Base-by-base conservation (phyloP, 306 rosid genomes). In the Cucurbita pepo region DNA sequence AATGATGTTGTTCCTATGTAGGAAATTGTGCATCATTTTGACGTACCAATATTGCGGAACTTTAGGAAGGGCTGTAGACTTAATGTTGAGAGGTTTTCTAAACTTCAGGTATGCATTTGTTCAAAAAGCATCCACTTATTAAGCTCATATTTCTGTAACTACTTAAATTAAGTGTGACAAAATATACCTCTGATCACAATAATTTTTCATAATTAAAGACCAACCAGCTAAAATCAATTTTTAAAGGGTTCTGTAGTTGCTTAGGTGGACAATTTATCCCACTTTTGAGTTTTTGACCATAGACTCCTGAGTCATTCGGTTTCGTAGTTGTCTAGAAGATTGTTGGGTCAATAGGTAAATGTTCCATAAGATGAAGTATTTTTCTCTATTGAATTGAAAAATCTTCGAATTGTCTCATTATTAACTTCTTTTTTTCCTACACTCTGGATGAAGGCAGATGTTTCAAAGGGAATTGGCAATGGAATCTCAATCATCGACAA, bases 361-460 rank as follows among this genome's bases (percentile, higher is more conserved):
- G 12, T 30, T 47, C 13, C 30, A 22, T 13, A 9, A 30, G 40
- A 3, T 7, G 30, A 22, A 10, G 16, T 22, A 54, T 19, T 45
- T 63, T 50, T 15, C 1, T 43, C 48, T 36, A 19, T 71, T 38
- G 44, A 60, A 61, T 71, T 22, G 54, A 51, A 53, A 59, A 45
- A 14, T 51, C 48, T 58, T 61, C 57, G 52, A 44, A 51, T 12
- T 54, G 38, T 45, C 30, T 64, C 61, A 22, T 58, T 74, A 76
- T 77, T 86, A 56, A 86, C 57, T 79, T 82, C 72, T 67, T 56
- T 73, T 76, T 76, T 73, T n/a, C 69, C 69, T 63, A 63, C 36
- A 71, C 75, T 75, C 50, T 80, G 89, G 85, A 82, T 90, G 87
- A 91, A 88, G 96, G 86, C 96, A 91, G 92, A 71, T 84, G 79